Evolutionary conservation across 1,284 basidiomycete genomes (phyloP), one percentile per base, ranked within the genome.

Genomic region (Ceratobasidium sp.): DNA sequence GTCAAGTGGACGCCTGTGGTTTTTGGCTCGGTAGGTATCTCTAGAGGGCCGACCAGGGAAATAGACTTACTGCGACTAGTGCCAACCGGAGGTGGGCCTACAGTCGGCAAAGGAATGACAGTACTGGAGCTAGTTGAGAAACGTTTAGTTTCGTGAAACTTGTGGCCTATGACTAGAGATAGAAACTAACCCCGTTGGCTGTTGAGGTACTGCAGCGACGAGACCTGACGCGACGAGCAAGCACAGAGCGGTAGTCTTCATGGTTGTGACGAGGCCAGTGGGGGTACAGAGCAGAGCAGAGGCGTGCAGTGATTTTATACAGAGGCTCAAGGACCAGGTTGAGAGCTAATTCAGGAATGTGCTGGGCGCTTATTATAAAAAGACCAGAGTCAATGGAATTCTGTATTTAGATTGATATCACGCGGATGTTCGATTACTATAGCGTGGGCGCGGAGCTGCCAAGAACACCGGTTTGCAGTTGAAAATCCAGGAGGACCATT

Each of bases 181-280:
- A 13, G 29, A 6, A 51, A 39, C 64, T 31, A 8, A 53, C 64
- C 16, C 34, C 4, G 49, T 51, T 19, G 31, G 46, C 8, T 72
- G 43, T 39, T 72, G 69, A 34, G 69, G 69, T 39, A 56, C 24
- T 39, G 56, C 69, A 49, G 29, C 56, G 19, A 39, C 66, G 48
- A 46, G 14, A 27, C 69, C 69, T 16, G 69, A 49, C n/a, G 41
- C 53, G 46, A 51, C 58, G 39, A 72, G 69, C 56, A 72, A 72
- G 56, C 31, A 29, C 46, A 61, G 58, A 31, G 43, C 46, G 22
- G 56, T 27, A 13, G 46, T 24, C 58, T 61, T 72, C 69, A 72
- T 72, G 27, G 16, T 48, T 48, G 29, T 31, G 11, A 16, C 29
- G 14, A 31, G 27, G 31, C 29, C 8, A 49, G 24, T 29, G 31